Evolutionary conservation across 1,284 basidiomycete genomes (phyloP), one percentile per base, ranked within the genome.

Genomic region (Trichosporon sp.): DNA sequence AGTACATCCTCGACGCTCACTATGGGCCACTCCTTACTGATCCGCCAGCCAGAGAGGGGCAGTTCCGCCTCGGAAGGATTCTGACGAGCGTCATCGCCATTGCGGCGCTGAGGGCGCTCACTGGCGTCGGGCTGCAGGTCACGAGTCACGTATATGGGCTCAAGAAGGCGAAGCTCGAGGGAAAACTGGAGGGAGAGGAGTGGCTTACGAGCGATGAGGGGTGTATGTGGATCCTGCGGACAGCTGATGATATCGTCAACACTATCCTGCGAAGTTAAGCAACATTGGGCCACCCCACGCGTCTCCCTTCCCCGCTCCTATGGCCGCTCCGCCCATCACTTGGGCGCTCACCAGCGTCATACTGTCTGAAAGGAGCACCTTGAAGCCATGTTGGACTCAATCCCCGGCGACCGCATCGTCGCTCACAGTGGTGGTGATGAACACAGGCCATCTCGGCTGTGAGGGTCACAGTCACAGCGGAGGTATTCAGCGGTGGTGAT

Each of bases 61-160:
- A 70, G 67, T 63, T 32, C 62, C 61, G 58, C 37, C 63, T 95
- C 69, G 91, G 90, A 76, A 87, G 95, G 64, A 86, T 91, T 23
- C 80, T 95, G 71, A 91, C 92, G 56, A 93, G 90, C 44, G 85
- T 97, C 37, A 88, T 95, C 60, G 95, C 91, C 49, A 89, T 92
- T 63, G 88, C 93, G 21, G 90, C 92, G 69, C 85, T 99, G 58
- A 87, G 95, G 66, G 88, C 94, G 6, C 90, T 95, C 74, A 88
- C 87, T 32, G 85, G 90, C 57, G 93, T 97, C 61, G 92, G 88
- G n/a, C 92, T 93, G 7, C 95, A 98, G 77, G 85, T 97, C 63
- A 89, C 84, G 10, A 92, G 89, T 74, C 95, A 99, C 78, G 89
- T 93, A 46, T 96, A 93, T 79, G 95, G 95, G 19, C 84, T 99